Percentiles rank a stretch among this genome's conserved stretches.
Evolutionary conservation across 768 basidiomycete species (phyloP).

Genomic region (Lactarius hatsudake): DNA sequence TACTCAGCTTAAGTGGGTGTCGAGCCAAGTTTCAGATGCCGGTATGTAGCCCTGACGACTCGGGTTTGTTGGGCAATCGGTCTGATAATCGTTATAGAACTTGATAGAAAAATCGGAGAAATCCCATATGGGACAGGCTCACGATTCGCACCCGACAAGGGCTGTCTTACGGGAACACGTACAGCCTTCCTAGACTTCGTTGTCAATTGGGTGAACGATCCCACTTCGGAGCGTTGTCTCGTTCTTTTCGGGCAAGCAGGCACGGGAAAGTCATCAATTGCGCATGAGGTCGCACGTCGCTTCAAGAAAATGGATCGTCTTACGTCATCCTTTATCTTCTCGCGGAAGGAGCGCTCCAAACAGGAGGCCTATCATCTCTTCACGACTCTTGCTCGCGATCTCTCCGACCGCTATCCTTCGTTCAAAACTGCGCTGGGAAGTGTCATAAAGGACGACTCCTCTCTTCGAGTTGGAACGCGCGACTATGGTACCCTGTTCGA

Average conservation of each 20-base stretch:
- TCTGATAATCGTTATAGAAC: not conserved
- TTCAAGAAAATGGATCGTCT: not conserved
- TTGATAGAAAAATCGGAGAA: not conserved
- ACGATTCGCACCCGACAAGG: not conserved
- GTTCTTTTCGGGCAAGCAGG: constrained; percentile 1
- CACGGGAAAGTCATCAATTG: no score
- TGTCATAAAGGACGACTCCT: not conserved
- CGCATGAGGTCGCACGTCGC: not conserved
- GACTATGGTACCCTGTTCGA: constrained; percentile 1
- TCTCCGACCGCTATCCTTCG: not conserved
- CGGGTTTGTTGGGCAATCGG: not conserved
- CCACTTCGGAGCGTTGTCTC: not conserved
- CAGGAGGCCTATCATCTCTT: not conserved
- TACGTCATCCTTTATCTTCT: not conserved
- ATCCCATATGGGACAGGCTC: not conserved
- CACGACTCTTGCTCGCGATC: not conserved
- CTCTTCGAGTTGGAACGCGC: not conserved
- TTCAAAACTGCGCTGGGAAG: not conserved
- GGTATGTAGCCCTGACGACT: not conserved
- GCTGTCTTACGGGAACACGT: not conserved
- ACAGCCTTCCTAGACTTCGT: not conserved
- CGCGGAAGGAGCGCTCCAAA: not conserved
- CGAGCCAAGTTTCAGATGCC: not conserved
- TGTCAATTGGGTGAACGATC: not conserved
- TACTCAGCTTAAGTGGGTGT: not conserved